Conservation (phyloP, 164 flowering plant species). For the Magnolia sinica region DNA sequence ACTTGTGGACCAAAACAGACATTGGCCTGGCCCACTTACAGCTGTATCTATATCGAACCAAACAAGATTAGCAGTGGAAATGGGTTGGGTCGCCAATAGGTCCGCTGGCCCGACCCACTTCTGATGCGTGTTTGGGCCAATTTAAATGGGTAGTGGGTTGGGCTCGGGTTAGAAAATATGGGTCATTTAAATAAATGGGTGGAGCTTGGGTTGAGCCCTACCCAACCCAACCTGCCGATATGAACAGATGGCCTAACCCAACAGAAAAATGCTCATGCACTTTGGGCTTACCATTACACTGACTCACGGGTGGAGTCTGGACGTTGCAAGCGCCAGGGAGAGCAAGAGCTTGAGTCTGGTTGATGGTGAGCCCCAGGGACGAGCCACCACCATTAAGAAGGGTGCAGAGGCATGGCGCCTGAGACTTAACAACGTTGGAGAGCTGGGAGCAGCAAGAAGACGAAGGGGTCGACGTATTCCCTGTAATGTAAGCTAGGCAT, state of each 20-base stretch:
- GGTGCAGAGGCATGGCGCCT: constrained; percentile 63
- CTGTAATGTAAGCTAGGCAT: constrained; percentile 64
- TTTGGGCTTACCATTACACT: constrained; percentile 46
- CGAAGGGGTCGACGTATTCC: constrained; percentile 67
- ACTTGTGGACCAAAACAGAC: no score
- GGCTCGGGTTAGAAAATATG: no score
- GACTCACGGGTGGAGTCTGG: constrained; percentile 61
- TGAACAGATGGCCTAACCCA: not conserved
- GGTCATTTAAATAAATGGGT: no score
- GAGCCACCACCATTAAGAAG: constrained; percentile 45
- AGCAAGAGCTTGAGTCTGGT: constrained; percentile 66
- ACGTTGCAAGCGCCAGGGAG: constrained; percentile 73
- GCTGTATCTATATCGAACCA: no score
- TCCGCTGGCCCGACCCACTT: not conserved
- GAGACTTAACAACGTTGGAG: constrained; percentile 47
- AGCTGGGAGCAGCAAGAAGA: constrained; percentile 72
- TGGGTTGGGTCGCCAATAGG: no score
- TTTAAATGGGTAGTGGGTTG: no score
- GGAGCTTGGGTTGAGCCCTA: no score
- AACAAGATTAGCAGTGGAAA: no score
- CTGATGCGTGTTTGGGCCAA: not conserved
- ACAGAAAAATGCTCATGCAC: not conserved
- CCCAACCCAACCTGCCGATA: not conserved
- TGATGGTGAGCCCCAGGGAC: constrained; percentile 50
- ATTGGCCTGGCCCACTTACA: no score